Evolutionary conservation across 306 rosid genomes (phyloP), one percentile per base, ranked within the genome.

Genomic region (Leucaena leucocephala): DNA sequence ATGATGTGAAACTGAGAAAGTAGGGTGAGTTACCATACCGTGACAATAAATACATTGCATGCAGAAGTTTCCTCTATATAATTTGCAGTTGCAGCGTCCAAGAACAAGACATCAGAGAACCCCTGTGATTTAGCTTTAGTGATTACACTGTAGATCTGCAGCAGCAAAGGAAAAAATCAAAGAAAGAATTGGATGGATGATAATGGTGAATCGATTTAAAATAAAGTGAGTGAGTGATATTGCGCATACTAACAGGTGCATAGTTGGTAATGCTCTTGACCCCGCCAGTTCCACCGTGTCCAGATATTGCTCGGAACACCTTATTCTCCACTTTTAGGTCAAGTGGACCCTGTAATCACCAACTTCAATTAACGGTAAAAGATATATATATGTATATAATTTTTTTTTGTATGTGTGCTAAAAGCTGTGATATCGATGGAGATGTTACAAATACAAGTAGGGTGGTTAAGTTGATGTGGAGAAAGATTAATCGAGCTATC

Each of bases 1-100:
- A 58, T 58, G 35, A 58, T 58, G 64, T 58, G 64, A 21, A 58
- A 19, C 64, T 19, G 62, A 58, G 64, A 8, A 58, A 58, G 64
- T 58, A 58, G 34, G 64, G 15, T 58, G 9, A 21, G 13, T 58
- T 58, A 58, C 15, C 35, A 19, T 22, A 22, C 64, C 64, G 9
- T 58, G 64, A 58, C 64, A 4, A 58, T 36, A 8, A 21, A 58
- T 9, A 58, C 64, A 58, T 58, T 58, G 36, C 64, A 8, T 8
- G 36, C 10, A 9, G 64, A 58, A 58, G 14, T 4, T 58, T 58
- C 35, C 64, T 58, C 64, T 58, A 58, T 22, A 58, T 58, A 33
- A 7, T 58, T 58, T 58, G 35, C 64, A 58, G 34, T 58, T 58
- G 64, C 34, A 58, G 64, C 64, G 8, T 58, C 34, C 64, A 58